Base-by-base conservation (phyloP, 805 yeast genomes). In the Yarrowia sp. region DNA sequence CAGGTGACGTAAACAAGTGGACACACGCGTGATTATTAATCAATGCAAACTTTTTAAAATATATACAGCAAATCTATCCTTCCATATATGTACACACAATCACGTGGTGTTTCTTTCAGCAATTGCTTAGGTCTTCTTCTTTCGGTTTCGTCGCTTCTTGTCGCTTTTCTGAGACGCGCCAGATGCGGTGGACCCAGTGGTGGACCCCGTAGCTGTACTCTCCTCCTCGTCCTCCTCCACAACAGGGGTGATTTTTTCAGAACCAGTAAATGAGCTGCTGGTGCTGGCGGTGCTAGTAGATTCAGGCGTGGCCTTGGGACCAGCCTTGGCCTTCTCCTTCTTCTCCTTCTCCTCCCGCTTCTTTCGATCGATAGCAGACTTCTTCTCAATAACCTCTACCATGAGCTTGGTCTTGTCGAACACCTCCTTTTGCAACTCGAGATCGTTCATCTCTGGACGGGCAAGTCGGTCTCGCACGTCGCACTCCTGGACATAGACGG, bases 401-500 rank as follows among this genome's bases (percentile, higher is more conserved):
- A 81, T 72, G 65, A 78, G 76, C 61, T 79, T 87, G 0, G 96
- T 90, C 58, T 79, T 79, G 31, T 84, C 88, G 70, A 77, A 90
- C 7, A 92, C 71, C 58, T 77, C 66, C 66, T 81, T 79, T 71
- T 89, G 95, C 65, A 90, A 74, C 51, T 80, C 86, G 15, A 71
- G 79, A 71, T 89, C 89, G 17, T 79, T 76, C 65, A 86, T 82
- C 74, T 92, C 98, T 45, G 77, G 74, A 69, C 96, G 81, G 0
- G 83, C 84, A 68, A 82, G 80, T 18, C 68, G 67, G 17, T 65
- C 74, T 73, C 66, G 84, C 78, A 66, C 77, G 71, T 79, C 76
- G 74, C 97, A 90, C 71, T 92, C 95, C 55, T 88, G 86, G 64
- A 91, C 78, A 72, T 88, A 84, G 64, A 85, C 80, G 3, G 90